These are phyloP conservation scores for Mollisiaceae sp. DNA, from an alignment of 2,329 filamentous ascomycete species.

Conservation along the genomic window DNA sequence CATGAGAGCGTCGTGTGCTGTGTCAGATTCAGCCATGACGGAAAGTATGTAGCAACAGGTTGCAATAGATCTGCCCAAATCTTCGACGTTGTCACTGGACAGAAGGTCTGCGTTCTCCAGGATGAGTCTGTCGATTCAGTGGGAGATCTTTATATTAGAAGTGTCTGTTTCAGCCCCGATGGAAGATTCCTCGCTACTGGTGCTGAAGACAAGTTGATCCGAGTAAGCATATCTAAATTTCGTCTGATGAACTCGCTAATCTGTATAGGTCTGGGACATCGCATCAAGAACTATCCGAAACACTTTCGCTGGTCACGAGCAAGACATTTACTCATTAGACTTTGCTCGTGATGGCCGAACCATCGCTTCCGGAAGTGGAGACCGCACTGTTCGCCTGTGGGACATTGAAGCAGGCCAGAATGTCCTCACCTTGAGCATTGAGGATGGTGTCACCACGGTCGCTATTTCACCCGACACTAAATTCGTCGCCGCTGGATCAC, in stretches of 20 bases:
- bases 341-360: conserved; percentile 92
- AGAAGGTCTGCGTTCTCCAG: conserved; percentile 87
- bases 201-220: conserved; percentile 95
- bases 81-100: conserved; percentile 87
- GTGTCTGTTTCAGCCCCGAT: conserved; percentile 98
- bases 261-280: conserved; percentile 91
- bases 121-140: conserved; percentile 86
- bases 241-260: conserved; percentile 26
- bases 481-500: conserved; percentile 89
- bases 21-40: conserved; percentile 94
- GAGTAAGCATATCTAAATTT: conserved; percentile 62
- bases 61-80: conserved; percentile 99
- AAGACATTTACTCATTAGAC: conserved; percentile 97
- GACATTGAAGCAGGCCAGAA: conserved; percentile 86
- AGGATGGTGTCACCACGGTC: conserved; percentile 96
- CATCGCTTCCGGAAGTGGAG: conserved; percentile 94
- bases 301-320: conserved; percentile 95
- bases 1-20: conserved; percentile 99
- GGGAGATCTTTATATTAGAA: conserved; percentile 94
- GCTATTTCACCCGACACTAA: conserved; percentile 96
- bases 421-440: conserved; percentile 85
- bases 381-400: conserved; percentile 94
- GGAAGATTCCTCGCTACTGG: conserved; percentile 93
- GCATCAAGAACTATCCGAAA: conserved; percentile 81
- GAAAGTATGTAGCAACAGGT: conserved; percentile 93